Percentiles rank a stretch among this genome's conserved stretches.
phyloP scores from a whole-genome alignment of 306 rosid genomes.

The Mimosa pudica region DNA sequence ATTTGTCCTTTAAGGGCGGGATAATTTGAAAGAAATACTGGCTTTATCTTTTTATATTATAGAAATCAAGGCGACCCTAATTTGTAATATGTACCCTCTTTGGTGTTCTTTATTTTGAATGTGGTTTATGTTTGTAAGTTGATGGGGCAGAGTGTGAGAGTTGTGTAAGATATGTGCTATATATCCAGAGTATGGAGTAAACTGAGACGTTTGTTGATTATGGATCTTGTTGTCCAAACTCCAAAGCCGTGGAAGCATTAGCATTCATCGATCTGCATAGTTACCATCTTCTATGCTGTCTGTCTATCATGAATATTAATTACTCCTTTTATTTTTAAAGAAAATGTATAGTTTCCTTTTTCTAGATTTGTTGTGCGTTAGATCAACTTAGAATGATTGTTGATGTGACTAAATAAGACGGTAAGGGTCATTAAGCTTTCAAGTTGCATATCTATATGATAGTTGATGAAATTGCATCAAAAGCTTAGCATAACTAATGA shows the following conservation, averaged over 20 bases:
- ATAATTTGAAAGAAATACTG: neutral
- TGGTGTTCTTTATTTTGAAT: neutral
- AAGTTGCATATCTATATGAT: neutral
- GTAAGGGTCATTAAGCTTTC: neutral
- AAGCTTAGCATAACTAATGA: neutral
- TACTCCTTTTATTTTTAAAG: too few species aligned
- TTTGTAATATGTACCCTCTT: neutral
- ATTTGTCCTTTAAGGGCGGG: neutral
- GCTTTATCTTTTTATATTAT: neutral
- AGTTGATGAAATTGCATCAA: neutral
- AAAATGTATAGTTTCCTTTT: neutral
- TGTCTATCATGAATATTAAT: too few species aligned
- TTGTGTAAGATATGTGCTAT: too few species aligned
- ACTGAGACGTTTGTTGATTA: too few species aligned
- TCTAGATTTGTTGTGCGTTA: neutral
- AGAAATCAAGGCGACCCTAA: neutral
- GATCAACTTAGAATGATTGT: neutral
- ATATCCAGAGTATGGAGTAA: too few species aligned
- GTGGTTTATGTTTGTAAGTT: neutral
- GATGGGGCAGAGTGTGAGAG: slow-evolving; percentile 1
- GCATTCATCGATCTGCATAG: neutral
- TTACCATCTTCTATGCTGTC: neutral
- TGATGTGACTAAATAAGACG: neutral
- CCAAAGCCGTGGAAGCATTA: neutral
- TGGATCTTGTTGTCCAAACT: neutral